Percentiles rank a stretch among this genome's conserved stretches.
Evolutionary conservation across 2,329 filamentous ascomycete genomes (phyloP).

Genomic region (Escovopsis weberi): DNA sequence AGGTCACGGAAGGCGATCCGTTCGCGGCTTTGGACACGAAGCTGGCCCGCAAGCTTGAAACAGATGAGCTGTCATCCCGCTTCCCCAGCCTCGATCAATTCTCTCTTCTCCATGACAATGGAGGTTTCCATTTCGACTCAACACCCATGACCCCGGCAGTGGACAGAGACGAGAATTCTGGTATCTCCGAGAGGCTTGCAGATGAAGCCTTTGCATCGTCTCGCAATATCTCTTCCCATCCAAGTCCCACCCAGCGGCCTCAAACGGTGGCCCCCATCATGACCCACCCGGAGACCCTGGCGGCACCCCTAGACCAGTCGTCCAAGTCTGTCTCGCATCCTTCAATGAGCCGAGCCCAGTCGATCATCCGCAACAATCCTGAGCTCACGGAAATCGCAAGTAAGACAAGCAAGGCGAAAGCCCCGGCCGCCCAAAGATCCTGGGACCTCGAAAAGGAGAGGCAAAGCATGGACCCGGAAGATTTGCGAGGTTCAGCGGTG

Average conservation of each 20-base stretch:
- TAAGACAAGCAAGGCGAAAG: constrained; percentile 17
- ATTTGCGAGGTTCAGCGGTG: background rate
- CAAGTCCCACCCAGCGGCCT: constrained; percentile 12
- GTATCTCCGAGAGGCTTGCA: constrained; percentile 61
- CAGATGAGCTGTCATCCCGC: constrained; percentile 68
- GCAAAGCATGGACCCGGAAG: background rate
- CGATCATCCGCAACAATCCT: constrained; percentile 48
- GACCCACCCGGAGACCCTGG: constrained; percentile 2
- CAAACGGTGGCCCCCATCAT: constrained; percentile 16
- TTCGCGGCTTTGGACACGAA: constrained; percentile 77
- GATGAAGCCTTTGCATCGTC: constrained; percentile 65
- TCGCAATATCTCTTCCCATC: constrained; percentile 9
- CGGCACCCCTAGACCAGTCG: constrained; percentile 15
- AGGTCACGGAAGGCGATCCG: constrained; percentile 61
- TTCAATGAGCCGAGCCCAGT: constrained; percentile 45
- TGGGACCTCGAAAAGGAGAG: background rate
- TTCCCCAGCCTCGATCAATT: constrained; percentile 94
- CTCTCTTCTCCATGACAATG: constrained; percentile 72
- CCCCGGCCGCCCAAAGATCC: background rate
- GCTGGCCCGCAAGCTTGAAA: constrained; percentile 28
- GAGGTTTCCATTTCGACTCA: constrained; percentile 57
- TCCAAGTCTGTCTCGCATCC: constrained; percentile 26
- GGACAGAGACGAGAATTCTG: constrained; percentile 39
- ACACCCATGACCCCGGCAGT: constrained; percentile 33
- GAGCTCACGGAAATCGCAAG: constrained; percentile 44